Base-by-base conservation (phyloP, 2,329 filamentous ascomycete genomes). In the Sphaerulina musiva region DNA sequence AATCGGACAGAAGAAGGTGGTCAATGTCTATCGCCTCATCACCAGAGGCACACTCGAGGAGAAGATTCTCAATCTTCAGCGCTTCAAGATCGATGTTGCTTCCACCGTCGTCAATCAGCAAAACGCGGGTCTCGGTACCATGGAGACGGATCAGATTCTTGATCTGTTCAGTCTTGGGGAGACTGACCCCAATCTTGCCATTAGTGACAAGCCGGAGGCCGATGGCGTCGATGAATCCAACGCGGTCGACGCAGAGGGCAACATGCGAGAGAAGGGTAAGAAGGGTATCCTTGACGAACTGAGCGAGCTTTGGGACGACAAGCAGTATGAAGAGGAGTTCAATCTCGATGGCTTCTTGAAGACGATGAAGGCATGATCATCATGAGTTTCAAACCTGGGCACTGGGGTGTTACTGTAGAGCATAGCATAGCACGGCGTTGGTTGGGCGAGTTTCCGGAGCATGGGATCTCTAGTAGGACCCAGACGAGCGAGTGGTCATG, bases 1-100 rank as follows among this genome's bases (percentile, higher is more conserved):
- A 64, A 97, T 98, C 65, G 93, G 93, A 1, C 93, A 98, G 76
- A 98, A 98, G 83, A 98, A 97, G 80, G 93, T 97, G 38, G 93
- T 98, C 63, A 98, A 98, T 68, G 93, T 98, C 12, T 98, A 98
- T 73, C 89, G 93, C 23, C 80, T 98, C 61, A 93, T 98, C 66
- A 98, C 93, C 5, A 82, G 93, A 62, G 93, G 93, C 59, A 98
- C 95, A 1, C 75, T 98, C 46, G 93, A 98, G 72, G 93, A 98
- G 77, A 98, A 98, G 81, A 98, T 98, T 68, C 76, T 98, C 66
- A 86, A 80, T 68, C 84, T 98, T 53, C 93, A 98, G 82, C 86
- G 93, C 48, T 98, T 98, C 84, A 98, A 98, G 78, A 95, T 98
- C 66, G 93, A 98, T 71, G 91, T 98, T 17, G 95, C 93, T 41